These are phyloP conservation scores for Candida sp. DNA, from an alignment of 1,139 yeast species.

Conservation along the genomic window DNA sequence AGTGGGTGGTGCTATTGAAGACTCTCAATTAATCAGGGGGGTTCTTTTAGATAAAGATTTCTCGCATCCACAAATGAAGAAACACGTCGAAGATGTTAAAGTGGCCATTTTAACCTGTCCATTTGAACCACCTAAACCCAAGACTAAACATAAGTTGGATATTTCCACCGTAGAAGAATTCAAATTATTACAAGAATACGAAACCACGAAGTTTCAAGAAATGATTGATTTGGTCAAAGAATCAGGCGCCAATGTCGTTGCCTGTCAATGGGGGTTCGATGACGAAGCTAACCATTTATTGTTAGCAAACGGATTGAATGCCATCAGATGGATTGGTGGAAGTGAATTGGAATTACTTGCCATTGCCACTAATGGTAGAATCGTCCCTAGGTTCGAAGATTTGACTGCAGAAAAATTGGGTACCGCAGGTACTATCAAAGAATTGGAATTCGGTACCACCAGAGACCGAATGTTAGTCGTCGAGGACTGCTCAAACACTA, in stretches of 20 bases:
- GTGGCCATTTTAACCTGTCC: conserved; percentile 97
- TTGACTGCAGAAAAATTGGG: conserved; percentile 81
- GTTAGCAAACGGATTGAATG: conserved; percentile 84
- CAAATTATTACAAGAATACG: conserved; percentile 84
- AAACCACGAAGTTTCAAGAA: conserved; percentile 83
- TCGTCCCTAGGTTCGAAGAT: conserved; percentile 97
- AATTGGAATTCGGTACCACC: conserved; percentile 94
- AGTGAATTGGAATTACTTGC: conserved; percentile 95
- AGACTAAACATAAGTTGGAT: conserved; percentile 96
- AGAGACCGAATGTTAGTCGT: conserved; percentile 94
- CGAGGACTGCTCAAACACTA: conserved; percentile 84
- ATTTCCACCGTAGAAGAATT: conserved; percentile 92
- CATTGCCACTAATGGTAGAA: conserved; percentile 95
- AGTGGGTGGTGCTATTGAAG: conserved; percentile 91
- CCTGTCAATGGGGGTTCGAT: conserved; percentile 99
- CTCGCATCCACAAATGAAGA: conserved; percentile 98
- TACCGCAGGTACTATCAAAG: conserved; percentile 78
- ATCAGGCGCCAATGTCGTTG: conserved; percentile 94
- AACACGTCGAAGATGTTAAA: conserved; percentile 72
- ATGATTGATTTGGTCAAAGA: conserved; percentile 87
- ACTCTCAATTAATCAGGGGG: conserved; percentile 82
- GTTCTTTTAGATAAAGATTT: conserved; percentile 94
- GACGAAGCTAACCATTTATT: conserved; percentile 97
- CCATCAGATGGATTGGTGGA: conserved; percentile 99
- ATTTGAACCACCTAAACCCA: conserved; percentile 99